Evolutionary conservation across 805 yeast genomes (phyloP), one percentile per base, ranked within the genome.

Genomic region (Candida golubevii): DNA sequence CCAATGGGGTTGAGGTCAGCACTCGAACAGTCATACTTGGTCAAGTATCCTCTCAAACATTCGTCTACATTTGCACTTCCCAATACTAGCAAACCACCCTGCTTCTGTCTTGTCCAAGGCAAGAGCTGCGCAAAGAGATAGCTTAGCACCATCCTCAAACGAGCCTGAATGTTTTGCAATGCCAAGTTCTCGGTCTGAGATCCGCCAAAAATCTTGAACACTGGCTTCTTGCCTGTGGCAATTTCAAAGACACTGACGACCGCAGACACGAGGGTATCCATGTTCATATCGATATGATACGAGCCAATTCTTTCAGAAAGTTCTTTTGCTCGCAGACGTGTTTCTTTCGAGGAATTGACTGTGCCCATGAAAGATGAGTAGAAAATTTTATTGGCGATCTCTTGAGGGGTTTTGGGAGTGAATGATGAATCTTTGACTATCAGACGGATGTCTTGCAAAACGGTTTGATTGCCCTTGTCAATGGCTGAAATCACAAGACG

Each of bases 1-100:
- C 99, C 99, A 54, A 93, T 95, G 26, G 99, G 99, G 61, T 93
- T 93, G 48, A 93, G 79, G 67, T 93, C 99, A 1, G 99, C 99
- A 13, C 95, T 83, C 4, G 98, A 90, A 64, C 97, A 89, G 64
- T 93, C 99, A 65, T 93, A 93, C 62, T 93, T 93, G 8, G 99
- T 93, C 59, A 93, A 72, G 59, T 93, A 93, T 0, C 99, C 99
- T 48, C 99, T 74, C 47, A 93, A 69, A 56, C 96, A 89, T 62
- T 93, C 99, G 65, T 93, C 99, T 11, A 93, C 99, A 61, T 93
- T 93, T 3, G 98, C 97, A 58, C 95, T 84, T 1, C 99, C 99
- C 40, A 93, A 72, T 7, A 93, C 99, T 33, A 93, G 71, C 39
- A 93, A 66, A 0, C 98, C 97, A 4, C 88, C 88, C 15, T 53